These are phyloP conservation scores for Prunus padus DNA, from an alignment of 306 rosid species.

Conservation along the genomic window DNA sequence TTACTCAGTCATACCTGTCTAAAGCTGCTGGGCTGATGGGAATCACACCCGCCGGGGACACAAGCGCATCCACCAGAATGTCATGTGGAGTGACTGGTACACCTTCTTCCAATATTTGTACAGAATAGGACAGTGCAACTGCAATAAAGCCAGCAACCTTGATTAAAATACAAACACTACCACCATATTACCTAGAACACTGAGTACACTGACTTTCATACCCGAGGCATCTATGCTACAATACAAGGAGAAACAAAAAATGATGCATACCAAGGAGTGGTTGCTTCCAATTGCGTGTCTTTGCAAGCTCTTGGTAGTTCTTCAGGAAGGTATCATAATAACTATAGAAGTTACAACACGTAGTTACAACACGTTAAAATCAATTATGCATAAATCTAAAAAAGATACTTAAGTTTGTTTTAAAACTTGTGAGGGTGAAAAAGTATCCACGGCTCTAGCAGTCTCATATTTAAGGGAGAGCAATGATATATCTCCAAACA, in stretches of 20 bases:
- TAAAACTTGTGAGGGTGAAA: background rate
- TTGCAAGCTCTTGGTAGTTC: slow-evolving; percentile 76
- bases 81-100: slow-evolving; percentile 65
- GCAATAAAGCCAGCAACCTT: slow-evolving; percentile 29
- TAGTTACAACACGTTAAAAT: slow-evolving; percentile 1
- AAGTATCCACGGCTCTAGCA: background rate
- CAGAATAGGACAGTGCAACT: slow-evolving; percentile 83
- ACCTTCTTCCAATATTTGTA: slow-evolving; percentile 82
- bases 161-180: background rate
- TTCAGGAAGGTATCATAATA: slow-evolving; percentile 84
- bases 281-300: slow-evolving; percentile 70
- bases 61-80: slow-evolving; percentile 72
- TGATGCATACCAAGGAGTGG: slow-evolving; percentile 71
- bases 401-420: background rate
- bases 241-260: slow-evolving; percentile 5
- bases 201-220: slow-evolving; percentile 20
- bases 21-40: slow-evolving; percentile 68
- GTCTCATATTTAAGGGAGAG: background rate
- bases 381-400: background rate
- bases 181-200: slow-evolving; percentile 9
- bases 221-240: slow-evolving; percentile 1
- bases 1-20: slow-evolving; percentile 48
- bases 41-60: slow-evolving; percentile 73
- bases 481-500: slow-evolving; percentile 17
- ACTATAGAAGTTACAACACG: slow-evolving; percentile 31